phyloP scores from a whole-genome alignment of 495 filamentous ascomycete genomes.

The Apiosordaria backusii region DNA sequence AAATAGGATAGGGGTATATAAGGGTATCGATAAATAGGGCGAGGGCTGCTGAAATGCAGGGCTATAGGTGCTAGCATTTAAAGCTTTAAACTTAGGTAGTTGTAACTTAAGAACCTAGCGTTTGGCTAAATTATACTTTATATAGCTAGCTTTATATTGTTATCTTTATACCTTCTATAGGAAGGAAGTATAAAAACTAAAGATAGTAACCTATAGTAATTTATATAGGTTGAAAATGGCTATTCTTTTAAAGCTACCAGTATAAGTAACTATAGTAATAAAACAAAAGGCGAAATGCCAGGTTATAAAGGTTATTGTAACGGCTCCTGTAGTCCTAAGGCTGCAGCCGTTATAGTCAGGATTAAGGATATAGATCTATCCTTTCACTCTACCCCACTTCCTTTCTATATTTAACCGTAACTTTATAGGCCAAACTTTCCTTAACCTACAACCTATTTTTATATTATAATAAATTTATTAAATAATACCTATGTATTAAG shows the following conservation, averaged over 20 bases:
- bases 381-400: too few relatives aligned
- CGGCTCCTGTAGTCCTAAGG: too few relatives aligned
- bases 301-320: not conserved
- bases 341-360: too few relatives aligned
- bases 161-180: not conserved
- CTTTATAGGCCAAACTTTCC: too few relatives aligned
- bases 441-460: too few relatives aligned
- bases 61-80: not conserved
- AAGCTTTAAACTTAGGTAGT: not conserved
- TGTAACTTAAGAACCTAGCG: not conserved
- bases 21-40: too few relatives aligned
- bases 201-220: not conserved
- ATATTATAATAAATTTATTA: too few relatives aligned
- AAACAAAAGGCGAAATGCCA: not conserved
- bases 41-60: not conserved
- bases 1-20: not conserved
- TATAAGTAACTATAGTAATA: not conserved
- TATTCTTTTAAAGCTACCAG: not conserved
- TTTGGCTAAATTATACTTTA: not conserved
- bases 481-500: too few relatives aligned
- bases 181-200: not conserved
- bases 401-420: too few relatives aligned
- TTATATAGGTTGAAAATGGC: not conserved
- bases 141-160: not conserved
- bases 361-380: too few relatives aligned